These are phyloP conservation scores for Pseudonitzschia multiseries DNA, from an alignment of 108 stramenopile species.

Conservation along the genomic window DNA sequence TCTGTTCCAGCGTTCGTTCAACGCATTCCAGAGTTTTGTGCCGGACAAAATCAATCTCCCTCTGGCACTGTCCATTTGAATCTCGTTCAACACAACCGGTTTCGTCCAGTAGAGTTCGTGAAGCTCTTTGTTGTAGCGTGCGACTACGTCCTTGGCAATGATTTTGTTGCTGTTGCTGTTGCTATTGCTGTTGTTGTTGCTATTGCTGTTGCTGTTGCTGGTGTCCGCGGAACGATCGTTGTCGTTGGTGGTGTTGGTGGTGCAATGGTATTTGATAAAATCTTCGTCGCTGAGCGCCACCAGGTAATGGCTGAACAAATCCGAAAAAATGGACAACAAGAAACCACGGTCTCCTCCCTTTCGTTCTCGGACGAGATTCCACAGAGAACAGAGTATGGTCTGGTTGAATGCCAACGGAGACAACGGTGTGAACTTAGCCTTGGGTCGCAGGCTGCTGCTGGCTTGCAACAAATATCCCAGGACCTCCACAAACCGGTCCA, in stretches of 20 bases:
- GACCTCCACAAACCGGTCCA: constrained; percentile 33
- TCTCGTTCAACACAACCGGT: constrained; percentile 58
- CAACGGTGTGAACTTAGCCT: constrained; percentile 30
- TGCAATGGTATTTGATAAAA: constrained; percentile 50
- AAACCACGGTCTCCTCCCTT: neutral
- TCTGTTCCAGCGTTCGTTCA: constrained; percentile 86
- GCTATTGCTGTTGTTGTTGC: neutral
- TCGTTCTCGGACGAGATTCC: constrained; percentile 14
- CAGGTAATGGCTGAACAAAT: constrained; percentile 70
- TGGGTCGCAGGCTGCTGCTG: constrained; percentile 52
- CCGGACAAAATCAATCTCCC: constrained; percentile 68
- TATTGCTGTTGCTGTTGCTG: constrained; percentile 8
- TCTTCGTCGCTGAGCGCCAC: constrained; percentile 77
- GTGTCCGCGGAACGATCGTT: neutral
- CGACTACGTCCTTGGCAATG: constrained; percentile 52
- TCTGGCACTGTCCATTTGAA: constrained; percentile 23
- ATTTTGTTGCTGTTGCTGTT: constrained; percentile 18
- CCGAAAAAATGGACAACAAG: constrained; percentile 64
- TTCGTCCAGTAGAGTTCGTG: constrained; percentile 74
- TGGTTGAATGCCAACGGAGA: constrained; percentile 49
- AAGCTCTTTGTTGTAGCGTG: constrained; percentile 37
- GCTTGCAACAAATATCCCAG: constrained; percentile 48
- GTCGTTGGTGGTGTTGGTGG: constrained; percentile 5
- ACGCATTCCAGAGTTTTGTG: constrained; percentile 82
- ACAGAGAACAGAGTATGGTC: constrained; percentile 20